A percentile compares a stretch with the other conserved stretches of the same genome.
phyloP scores from a whole-genome alignment of 805 yeast species.

The Saccharomycopsis sp. region DNA sequence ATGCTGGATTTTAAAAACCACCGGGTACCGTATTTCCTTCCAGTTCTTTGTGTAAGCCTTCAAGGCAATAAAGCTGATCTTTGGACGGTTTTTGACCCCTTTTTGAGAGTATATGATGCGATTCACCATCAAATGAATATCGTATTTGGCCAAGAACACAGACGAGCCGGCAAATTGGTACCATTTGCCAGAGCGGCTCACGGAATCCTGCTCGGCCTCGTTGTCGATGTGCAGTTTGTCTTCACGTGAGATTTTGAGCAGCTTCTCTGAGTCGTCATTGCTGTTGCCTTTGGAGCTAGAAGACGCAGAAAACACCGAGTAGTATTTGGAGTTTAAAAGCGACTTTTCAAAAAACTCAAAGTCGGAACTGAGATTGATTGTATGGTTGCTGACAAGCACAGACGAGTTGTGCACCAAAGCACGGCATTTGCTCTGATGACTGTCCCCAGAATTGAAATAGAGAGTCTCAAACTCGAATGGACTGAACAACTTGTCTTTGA shows the following conservation, averaged over 20 bases:
- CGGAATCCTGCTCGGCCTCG: neutral
- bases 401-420: neutral
- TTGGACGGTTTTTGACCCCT: conserved; percentile 27
- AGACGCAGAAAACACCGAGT: neutral
- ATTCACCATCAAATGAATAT: conserved; percentile 33
- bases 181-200: conserved; percentile 22
- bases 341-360: neutral
- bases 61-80: conserved; percentile 26
- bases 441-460: neutral
- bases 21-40: conserved; percentile 25
- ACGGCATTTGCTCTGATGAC: neutral
- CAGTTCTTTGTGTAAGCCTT: conserved; percentile 27
- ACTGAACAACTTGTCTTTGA: neutral
- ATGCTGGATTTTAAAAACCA: conserved; percentile 25
- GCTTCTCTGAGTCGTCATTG: neutral
- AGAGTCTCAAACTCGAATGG: neutral
- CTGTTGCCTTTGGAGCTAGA: neutral
- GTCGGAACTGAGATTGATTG: neutral
- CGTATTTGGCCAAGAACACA: conserved; percentile 33
- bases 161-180: conserved; percentile 32
- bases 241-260: neutral
- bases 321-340: neutral
- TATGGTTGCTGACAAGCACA: neutral
- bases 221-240: neutral
- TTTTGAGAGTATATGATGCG: conserved; percentile 27